phyloP scores from a whole-genome alignment of 2,329 filamentous ascomycete genomes.

The Allantophomopsis cytisporea region DNA sequence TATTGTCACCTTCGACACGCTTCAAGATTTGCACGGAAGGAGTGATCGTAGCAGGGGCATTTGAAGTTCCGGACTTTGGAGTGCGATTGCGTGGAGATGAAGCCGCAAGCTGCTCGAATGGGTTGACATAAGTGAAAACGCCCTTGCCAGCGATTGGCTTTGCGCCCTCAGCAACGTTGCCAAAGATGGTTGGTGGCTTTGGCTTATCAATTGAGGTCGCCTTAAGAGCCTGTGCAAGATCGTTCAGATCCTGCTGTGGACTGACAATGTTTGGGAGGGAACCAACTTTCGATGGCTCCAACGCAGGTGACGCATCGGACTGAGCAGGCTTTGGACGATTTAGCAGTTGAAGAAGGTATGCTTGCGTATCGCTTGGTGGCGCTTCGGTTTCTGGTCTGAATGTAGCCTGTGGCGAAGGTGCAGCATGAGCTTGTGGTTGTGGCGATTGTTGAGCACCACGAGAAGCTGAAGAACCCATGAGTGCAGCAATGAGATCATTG shows the following conservation, averaged over 20 bases:
- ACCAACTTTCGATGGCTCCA: slow-evolving; percentile 8
- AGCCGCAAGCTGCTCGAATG: slow-evolving; percentile 56
- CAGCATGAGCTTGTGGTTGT: neutral
- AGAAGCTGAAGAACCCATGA: slow-evolving; percentile 11
- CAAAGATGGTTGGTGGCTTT: slow-evolving; percentile 1
- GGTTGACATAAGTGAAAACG: slow-evolving; percentile 56
- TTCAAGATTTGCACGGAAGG: slow-evolving; percentile 19
- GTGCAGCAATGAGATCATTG: slow-evolving; percentile 17
- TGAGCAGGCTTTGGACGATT: slow-evolving; percentile 62
- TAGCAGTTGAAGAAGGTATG: slow-evolving; percentile 74
- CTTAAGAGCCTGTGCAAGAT: slow-evolving; percentile 27
- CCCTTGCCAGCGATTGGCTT: slow-evolving; percentile 15
- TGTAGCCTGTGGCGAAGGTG: slow-evolving; percentile 9
- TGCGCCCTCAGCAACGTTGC: slow-evolving; percentile 8
- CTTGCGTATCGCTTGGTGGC: slow-evolving; percentile 59
- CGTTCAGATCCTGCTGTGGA: slow-evolving; percentile 17
- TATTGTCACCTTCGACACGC: slow-evolving; percentile 11
- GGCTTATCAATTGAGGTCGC: slow-evolving; percentile 24
- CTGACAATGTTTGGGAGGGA: slow-evolving; percentile 24
- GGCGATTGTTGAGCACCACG: slow-evolving; percentile 4
- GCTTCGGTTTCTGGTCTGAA: slow-evolving; percentile 26
- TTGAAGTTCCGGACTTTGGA: slow-evolving; percentile 24
- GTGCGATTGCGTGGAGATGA: slow-evolving; percentile 48
- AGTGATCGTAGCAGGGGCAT: slow-evolving; percentile 13
- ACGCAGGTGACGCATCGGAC: slow-evolving; percentile 4